phyloP scores from a whole-genome alignment of 2,329 filamentous ascomycete species.

The Aureobasidium uvarum region DNA sequence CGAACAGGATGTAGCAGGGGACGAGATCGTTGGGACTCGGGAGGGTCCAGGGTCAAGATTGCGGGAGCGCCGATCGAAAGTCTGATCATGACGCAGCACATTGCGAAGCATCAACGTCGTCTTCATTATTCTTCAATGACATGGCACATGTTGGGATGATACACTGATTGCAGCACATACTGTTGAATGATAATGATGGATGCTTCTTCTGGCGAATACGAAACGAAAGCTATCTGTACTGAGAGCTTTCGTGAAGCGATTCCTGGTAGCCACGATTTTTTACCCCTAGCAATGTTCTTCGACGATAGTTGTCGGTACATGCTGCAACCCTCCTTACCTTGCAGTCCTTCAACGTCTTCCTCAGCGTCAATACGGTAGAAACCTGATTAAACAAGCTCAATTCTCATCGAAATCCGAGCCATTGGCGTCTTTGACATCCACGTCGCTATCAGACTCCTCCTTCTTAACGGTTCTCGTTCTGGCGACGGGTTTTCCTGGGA shows the following conservation, averaged over 20 bases:
- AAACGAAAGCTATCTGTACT: not conserved
- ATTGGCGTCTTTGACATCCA: not conserved
- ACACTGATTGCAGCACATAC: not conserved
- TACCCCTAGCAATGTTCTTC: not conserved
- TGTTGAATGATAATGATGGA: not conserved
- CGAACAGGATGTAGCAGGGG: not conserved
- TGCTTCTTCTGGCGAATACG: not conserved
- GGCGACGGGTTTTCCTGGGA: not conserved
- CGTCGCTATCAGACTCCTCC: not conserved
- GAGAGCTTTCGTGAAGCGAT: not conserved
- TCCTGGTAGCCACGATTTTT: not conserved
- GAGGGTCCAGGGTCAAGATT: slow-evolving; percentile 15
- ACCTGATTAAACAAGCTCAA: not conserved
- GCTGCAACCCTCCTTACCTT: not conserved
- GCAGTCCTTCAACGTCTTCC: not conserved
- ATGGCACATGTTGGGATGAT: not conserved
- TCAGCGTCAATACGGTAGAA: not conserved
- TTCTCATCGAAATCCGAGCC: not conserved
- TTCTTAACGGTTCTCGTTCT: not conserved
- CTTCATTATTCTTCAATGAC: not conserved
- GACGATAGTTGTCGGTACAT: not conserved
- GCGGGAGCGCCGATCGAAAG: slow-evolving; percentile 1
- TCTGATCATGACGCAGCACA: slow-evolving; percentile 7
- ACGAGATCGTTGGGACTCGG: not conserved
- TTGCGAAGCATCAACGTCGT: slow-evolving; percentile 1